These are phyloP conservation scores for Friedmanniomyces endolithicus DNA, from an alignment of 495 filamentous ascomycete species.

Conservation along the genomic window DNA sequence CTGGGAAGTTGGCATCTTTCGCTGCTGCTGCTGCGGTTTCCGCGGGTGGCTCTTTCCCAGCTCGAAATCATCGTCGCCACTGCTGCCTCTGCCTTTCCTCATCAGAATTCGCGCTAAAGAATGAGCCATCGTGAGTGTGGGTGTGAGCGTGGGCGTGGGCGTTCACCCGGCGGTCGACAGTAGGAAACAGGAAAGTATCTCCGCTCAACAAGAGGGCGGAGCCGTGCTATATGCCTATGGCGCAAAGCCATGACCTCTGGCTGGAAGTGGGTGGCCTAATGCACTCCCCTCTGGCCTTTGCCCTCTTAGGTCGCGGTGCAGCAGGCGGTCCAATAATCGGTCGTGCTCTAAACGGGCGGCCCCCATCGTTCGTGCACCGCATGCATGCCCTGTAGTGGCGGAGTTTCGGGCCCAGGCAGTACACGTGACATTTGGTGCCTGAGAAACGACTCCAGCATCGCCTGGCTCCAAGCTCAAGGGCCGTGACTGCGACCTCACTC, in stretches of 20 bases:
- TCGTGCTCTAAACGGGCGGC: not conserved
- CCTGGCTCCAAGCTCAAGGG: not conserved
- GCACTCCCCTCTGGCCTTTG: not conserved
- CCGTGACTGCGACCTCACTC: not conserved
- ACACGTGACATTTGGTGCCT: not conserved
- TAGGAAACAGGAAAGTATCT: not conserved
- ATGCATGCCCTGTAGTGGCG: not conserved
- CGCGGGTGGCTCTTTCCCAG: not conserved
- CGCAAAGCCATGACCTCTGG: not conserved
- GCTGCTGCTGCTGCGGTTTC: not conserved
- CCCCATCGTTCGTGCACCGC: not conserved
- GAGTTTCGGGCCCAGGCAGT: not conserved
- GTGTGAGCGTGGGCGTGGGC: too few species aligned
- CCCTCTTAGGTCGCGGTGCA: not conserved
- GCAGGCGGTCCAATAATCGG: not conserved
- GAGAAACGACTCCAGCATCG: not conserved
- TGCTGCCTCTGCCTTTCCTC: not conserved
- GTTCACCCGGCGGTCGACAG: too few species aligned
- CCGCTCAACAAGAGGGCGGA: not conserved
- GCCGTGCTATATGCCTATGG: not conserved
- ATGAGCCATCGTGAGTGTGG: not conserved
- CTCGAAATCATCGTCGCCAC: not conserved
- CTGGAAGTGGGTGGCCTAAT: not conserved
- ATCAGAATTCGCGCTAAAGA: not conserved
- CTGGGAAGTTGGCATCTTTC: not conserved